Evolutionary conservation across 208 protist genomes (phyloP).

Genomic region (Leishmania braziliensis): DNA sequence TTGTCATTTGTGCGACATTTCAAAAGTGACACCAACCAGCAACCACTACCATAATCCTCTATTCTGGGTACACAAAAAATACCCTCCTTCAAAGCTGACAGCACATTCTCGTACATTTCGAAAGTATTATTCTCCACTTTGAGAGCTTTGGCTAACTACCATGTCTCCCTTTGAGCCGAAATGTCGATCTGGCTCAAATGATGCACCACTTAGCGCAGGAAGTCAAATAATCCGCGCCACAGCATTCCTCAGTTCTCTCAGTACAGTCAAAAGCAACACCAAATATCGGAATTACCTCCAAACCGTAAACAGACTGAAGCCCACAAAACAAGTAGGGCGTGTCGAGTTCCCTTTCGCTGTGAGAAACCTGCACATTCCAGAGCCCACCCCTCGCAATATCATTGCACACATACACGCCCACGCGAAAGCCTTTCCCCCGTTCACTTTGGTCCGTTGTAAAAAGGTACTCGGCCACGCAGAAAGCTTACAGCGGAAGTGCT

Average conservation of each 20-base stretch:
- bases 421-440: neutral
- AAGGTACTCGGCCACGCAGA: too few species aligned
- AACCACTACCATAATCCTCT: neutral
- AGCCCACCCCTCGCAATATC: neutral
- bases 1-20: neutral
- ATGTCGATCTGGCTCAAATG: neutral
- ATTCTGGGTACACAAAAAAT: neutral
- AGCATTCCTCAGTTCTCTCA: neutral
- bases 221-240: neutral
- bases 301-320: neutral
- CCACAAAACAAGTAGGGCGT: neutral
- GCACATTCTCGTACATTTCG: too few species aligned
- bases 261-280: neutral
- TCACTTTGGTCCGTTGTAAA: too few species aligned
- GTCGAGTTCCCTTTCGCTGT: neutral
- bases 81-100: too few species aligned
- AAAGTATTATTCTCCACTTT: neutral
- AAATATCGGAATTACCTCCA: neutral
- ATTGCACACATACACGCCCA: neutral
- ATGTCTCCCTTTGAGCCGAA: neutral
- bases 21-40: neutral
- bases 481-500: too few species aligned
- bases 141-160: neutral
- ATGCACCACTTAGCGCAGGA: neutral
- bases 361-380: neutral